phyloP scores from a whole-genome alignment of 208 protist species.

The Trypanosoma rangeli region DNA sequence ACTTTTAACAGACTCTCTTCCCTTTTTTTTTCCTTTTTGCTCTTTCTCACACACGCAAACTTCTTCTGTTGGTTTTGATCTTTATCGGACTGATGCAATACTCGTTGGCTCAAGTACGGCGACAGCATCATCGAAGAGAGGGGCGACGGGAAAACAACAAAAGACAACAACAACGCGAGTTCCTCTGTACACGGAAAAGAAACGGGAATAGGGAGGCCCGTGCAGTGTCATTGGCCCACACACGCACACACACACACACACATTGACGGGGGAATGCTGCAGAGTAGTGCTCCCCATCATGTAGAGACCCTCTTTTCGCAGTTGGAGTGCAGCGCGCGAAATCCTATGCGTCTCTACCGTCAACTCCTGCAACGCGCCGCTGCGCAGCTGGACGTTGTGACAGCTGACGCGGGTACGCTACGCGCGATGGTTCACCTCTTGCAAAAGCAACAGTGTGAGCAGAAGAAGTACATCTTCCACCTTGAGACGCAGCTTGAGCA shows the following conservation, averaged over 20 bases:
- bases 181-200: not conserved
- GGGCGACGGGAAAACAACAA: not conserved
- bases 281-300: not conserved
- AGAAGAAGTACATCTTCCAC: not conserved
- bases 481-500: not conserved
- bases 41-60: not conserved
- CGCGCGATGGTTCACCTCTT: not conserved
- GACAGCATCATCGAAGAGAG: not conserved
- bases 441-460: not conserved
- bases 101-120: not conserved
- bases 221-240: not conserved
- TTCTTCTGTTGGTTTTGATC: not conserved
- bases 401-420: not conserved
- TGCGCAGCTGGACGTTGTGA: slow-evolving; percentile 12
- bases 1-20: no score
- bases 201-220: not conserved
- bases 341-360: slow-evolving; percentile 26
- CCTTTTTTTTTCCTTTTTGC: not conserved
- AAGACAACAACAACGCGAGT: not conserved
- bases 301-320: slow-evolving; percentile 14
- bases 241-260: not conserved
- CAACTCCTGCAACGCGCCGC: slow-evolving; percentile 20
- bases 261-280: not conserved
- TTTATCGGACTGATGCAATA: not conserved
- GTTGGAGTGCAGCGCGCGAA: slow-evolving; percentile 14